These are phyloP conservation scores for Triangularia verruculosa DNA, from an alignment of 2,329 filamentous ascomycete species.

Conservation along the genomic window DNA sequence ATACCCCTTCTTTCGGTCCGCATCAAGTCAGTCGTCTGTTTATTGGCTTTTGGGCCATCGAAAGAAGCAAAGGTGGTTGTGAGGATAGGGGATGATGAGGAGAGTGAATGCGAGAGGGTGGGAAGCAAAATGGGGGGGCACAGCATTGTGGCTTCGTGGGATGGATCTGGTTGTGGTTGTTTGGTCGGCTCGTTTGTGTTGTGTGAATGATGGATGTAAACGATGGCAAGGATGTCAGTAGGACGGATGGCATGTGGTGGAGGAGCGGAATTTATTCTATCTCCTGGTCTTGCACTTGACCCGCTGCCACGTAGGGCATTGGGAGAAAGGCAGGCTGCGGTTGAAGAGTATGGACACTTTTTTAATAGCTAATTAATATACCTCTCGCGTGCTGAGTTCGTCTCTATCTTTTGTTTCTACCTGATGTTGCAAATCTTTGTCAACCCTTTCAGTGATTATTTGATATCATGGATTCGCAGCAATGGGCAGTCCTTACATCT, in stretches of 20 bases:
- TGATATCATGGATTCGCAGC: too few species aligned
- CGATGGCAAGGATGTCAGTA: not conserved
- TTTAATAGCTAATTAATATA: slow-evolving; percentile 36
- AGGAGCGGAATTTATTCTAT: not conserved
- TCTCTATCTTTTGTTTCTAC: not conserved
- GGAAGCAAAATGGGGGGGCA: slow-evolving; percentile 14
- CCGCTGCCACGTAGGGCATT: slow-evolving; percentile 15
- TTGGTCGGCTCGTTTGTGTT: not conserved
- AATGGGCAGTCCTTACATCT: too few species aligned
- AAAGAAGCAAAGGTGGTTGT: slow-evolving; percentile 5
- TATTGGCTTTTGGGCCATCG: slow-evolving; percentile 24
- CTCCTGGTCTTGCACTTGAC: not conserved
- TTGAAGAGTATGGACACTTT: slow-evolving; percentile 13
- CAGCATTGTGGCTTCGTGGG: slow-evolving; percentile 16
- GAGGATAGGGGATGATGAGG: slow-evolving; percentile 15
- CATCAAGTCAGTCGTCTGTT: slow-evolving; percentile 24
- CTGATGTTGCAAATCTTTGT: not conserved
- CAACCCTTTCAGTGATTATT: too few species aligned
- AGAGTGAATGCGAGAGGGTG: slow-evolving; percentile 1
- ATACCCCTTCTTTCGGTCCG: slow-evolving; percentile 32
- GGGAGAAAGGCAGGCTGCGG: slow-evolving; percentile 9
- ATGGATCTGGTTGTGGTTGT: not conserved
- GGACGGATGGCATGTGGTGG: not conserved
- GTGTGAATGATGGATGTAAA: not conserved
- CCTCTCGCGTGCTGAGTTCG: slow-evolving; percentile 33